Base-by-base conservation (phyloP, 352 stramenopile genomes). In the Phytopythium boreale region DNA sequence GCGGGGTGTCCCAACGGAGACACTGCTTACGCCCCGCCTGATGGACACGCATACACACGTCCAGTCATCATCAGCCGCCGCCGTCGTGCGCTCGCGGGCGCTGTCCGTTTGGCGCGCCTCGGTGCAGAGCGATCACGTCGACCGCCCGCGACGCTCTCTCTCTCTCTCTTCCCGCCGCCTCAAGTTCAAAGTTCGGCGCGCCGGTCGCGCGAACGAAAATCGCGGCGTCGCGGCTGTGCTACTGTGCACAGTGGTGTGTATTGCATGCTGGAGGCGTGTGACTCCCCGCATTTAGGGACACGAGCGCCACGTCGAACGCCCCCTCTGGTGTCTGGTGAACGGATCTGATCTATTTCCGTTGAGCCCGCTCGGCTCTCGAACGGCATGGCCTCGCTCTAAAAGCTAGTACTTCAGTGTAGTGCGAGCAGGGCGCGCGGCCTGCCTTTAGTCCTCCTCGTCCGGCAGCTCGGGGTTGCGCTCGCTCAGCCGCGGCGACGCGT, bases 381-480 rank as follows among this genome's bases (percentile, higher is more conserved):
- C n/a, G n/a, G n/a, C n/a, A n/a, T n/a, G n/a, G n/a, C n/a, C n/a
- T n/a, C n/a, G n/a, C n/a, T n/a, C n/a, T n/a, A n/a, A n/a, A n/a
- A n/a, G n/a, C n/a, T n/a, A n/a, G n/a, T n/a, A n/a, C n/a, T n/a
- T n/a, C n/a, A n/a, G n/a, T n/a, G n/a, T n/a, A n/a, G n/a, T n/a
- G n/a, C n/a, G n/a, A n/a, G n/a, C n/a, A n/a, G n/a, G n/a, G n/a
- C n/a, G n/a, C 34, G 10, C 34, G 10, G 34, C 34, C 6, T 20
- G 50, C 5, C 8, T 12, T 36, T 20, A 59, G 53, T 43, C 29
- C 26, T 56, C 50, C 19, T 79, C 61, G 15, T 77, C 71, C 10
- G 79, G 68, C 26, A 97, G 75, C 62, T 97, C 91, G 0, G 85
- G 83, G 51, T 97, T 97, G 44, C 59, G 24, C 14, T 63, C 47